phyloP scores from a whole-genome alignment of 495 filamentous ascomycete genomes.

The Penicillium manginii region DNA sequence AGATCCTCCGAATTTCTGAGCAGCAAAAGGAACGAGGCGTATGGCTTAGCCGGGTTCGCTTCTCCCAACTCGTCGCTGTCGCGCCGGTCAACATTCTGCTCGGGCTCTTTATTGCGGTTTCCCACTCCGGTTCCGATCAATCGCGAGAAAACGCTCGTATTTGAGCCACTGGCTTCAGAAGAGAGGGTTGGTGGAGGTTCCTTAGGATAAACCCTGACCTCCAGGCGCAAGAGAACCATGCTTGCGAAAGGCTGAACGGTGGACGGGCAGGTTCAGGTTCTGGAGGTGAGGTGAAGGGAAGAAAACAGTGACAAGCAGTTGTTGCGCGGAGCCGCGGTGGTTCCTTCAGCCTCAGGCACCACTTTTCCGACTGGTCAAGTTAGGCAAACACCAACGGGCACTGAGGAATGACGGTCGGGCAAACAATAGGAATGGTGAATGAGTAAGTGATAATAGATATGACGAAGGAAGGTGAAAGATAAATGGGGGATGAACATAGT shows the following conservation, averaged over 20 bases:
- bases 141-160: constrained; percentile 9
- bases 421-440: too few relatives aligned
- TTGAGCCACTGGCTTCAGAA: background rate
- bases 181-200: constrained; percentile 20
- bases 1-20: constrained; percentile 37
- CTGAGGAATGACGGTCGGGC: too few relatives aligned
- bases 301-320: background rate
- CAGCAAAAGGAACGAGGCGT: constrained; percentile 35
- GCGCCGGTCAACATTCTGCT: background rate
- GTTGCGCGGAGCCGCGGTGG: background rate
- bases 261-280: background rate
- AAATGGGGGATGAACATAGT: too few relatives aligned
- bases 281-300: background rate
- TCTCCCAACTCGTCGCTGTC: constrained; percentile 9
- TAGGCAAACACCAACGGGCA: too few relatives aligned
- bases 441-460: too few relatives aligned
- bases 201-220: constrained; percentile 39
- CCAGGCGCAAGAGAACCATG: constrained; percentile 44
- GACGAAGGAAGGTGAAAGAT: too few relatives aligned
- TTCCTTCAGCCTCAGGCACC: background rate
- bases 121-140: background rate
- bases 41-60: constrained; percentile 14
- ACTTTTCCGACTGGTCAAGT: too few relatives aligned
- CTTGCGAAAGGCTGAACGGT: background rate
- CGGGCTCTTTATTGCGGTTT: constrained; percentile 9